Evolutionary conservation across 192 early-diverging fungal species (phyloP), one percentile per base, ranked within the genome.

Genomic region (Phycomyces blakesleeanus): DNA sequence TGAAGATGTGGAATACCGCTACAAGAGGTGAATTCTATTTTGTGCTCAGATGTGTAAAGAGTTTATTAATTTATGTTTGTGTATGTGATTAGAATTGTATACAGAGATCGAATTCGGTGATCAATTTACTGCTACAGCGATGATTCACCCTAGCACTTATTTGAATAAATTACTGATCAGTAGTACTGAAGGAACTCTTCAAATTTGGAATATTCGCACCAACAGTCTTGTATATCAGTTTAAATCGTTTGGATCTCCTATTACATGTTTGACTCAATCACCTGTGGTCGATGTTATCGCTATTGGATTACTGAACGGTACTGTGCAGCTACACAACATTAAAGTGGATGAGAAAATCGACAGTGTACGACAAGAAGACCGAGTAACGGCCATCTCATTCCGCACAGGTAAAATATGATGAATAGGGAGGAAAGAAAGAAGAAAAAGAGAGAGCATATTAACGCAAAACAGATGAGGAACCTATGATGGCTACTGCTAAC

Each of bases 61-160:
- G 72, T 67, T 86, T 83, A 89, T 63, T 47, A 18, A 18, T 18
- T 11, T n/a, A 27, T 40, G 4, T 47, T 27, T 1, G n/a, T 65
- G n/a, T 21, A 52, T 56, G 63, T 51, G 50, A 37, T 44, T 74
- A 76, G 86, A 93, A 73, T 66, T 87, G 59, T 83, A 90, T 63
- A 86, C 86, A 0, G 81, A 85, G 59, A 76, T 94, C 39, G 81
- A 88, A 55, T 93, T 95, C 76, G 88, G 83, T 66, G 69, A 79
- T 20, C 63, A 78, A 0, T 95, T 96, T 71, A 80, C 81, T 25
- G 77, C 87, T 8, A 89, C 94, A 7, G 61, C 81, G 0, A 65
- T 96, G 11, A 76, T 98, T 44, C 97, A 99, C 62, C 97, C 97
- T 22, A 90, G 85, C 79, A 97, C 97, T 2, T 99, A 98, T 80